Evolutionary conservation across 805 yeast species (phyloP).

Genomic region (Metschnikowia baotianmanensis): DNA sequence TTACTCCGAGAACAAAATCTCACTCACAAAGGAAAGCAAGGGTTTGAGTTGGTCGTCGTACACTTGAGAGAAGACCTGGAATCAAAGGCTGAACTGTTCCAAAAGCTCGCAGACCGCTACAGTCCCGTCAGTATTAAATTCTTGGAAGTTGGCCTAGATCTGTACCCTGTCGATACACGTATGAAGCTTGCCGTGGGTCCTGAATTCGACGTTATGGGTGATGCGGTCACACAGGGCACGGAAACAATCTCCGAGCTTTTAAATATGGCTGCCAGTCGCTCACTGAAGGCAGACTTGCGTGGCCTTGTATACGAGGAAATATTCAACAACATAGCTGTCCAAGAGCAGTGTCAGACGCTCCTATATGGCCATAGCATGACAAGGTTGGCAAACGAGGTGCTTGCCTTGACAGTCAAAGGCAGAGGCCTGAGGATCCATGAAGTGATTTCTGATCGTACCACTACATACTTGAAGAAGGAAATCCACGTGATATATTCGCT

Average conservation of each 20-base stretch:
- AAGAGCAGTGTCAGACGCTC: constrained; percentile 50
- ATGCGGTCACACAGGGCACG: not conserved
- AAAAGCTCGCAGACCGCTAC: constrained; percentile 19
- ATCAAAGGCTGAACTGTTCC: constrained; percentile 15
- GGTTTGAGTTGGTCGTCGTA: constrained; percentile 58
- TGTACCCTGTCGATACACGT: constrained; percentile 33
- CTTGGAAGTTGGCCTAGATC: constrained; percentile 41
- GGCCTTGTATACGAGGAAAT: constrained; percentile 47
- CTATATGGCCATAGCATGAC: constrained; percentile 82
- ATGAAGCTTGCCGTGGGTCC: constrained; percentile 16
- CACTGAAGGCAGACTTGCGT: constrained; percentile 64
- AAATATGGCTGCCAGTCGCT: constrained; percentile 45
- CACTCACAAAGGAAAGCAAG: constrained; percentile 64
- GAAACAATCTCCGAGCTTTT: constrained; percentile 33
- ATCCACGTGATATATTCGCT: constrained; percentile 64
- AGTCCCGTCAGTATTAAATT: constrained; percentile 30
- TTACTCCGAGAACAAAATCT: constrained; percentile 59
- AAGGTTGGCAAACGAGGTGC: constrained; percentile 72
- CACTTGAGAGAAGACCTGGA: constrained; percentile 40
- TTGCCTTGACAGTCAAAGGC: constrained; percentile 80
- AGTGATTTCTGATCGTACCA: constrained; percentile 45
- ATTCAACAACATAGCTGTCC: constrained; percentile 45
- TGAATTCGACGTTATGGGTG: constrained; percentile 14
- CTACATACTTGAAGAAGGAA: constrained; percentile 25
- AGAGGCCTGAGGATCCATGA: constrained; percentile 69